Evolutionary conservation across 179 eudicot genomes (phyloP), one percentile per base, ranked within the genome.

Genomic region (Silene vulgaris): DNA sequence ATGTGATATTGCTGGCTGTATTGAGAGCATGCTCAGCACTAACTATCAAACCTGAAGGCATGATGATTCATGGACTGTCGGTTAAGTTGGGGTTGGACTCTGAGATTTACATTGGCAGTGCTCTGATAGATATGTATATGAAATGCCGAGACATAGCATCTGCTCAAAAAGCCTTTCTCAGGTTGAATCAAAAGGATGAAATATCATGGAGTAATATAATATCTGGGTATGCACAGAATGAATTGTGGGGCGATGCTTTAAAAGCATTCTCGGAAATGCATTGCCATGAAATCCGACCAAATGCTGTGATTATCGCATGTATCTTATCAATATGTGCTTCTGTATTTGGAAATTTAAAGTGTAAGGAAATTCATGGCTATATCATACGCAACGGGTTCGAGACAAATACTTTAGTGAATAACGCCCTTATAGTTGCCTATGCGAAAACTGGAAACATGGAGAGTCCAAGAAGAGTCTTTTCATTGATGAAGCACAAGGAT

Each of bases 21-120:
- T 81, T 90, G 65, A 88, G 90, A 71, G 92, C 96, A 57, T 89
- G 91, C 79, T 86, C 96, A 30, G 84, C 81, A 79, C 80, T 87
- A 75, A 76, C 71, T 29, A 75, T 77, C 64, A 68, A 87, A 66
- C 65, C 63, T 66, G 78, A 81, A 54, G 96, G 96, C 19, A 86
- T 78, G 86, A 85, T 84, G 79, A 40, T 89, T 69, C 96, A 90
- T 71, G 86, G 85, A 32, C 68, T 82, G 80, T 76, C 85, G 59
- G 77, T 86, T 26, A 85, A 85, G 76, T 78, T 74, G 19, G 85
- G 88, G 75, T 78, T 86, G 26, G 90, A 87, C 19, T 74, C 57
- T 52, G 87, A 85, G 75, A 82, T 84, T 59, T 85, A 85, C 71
- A 65, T 90, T 19, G 89, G 86, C 5, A 86, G 88, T 72, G 90